Conservation (phyloP, 2,329 filamentous ascomycete species). For the Arthroderma sp. region DNA sequence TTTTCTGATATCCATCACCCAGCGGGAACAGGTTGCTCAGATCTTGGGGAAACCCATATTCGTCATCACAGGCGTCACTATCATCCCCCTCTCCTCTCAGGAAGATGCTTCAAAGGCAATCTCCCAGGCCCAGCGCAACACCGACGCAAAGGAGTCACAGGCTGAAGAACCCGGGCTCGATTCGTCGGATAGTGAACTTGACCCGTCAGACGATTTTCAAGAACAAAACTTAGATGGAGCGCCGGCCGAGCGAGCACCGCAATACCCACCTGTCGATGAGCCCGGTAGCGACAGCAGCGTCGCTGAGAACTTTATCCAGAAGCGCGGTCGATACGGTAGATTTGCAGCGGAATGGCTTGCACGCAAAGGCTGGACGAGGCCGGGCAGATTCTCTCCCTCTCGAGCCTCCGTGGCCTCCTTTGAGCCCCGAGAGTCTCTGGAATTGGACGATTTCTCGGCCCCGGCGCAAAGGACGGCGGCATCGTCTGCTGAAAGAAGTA, state of each 20-base stretch:
- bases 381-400: not conserved
- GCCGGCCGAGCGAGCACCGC: constrained; percentile 15
- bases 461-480: constrained; percentile 2
- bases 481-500: not conserved
- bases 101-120: constrained; percentile 62
- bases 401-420: not conserved
- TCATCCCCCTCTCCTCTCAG: constrained; percentile 76
- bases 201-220: constrained; percentile 5
- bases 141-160: constrained; percentile 20
- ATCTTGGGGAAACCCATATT: constrained; percentile 73
- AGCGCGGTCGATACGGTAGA: constrained; percentile 69
- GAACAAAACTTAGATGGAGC: constrained; percentile 14
- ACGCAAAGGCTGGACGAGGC: constrained; percentile 52
- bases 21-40: constrained; percentile 76
- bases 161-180: constrained; percentile 18
- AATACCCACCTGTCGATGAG: constrained; percentile 18
- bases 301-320: constrained; percentile 76
- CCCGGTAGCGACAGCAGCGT: constrained; percentile 46
- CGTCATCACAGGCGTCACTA: constrained; percentile 71
- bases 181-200: constrained; percentile 9
- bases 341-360: constrained; percentile 92
- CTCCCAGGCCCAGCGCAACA: constrained; percentile 15
- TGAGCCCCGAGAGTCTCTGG: constrained; percentile 5
- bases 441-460: constrained; percentile 10
- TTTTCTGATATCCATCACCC: constrained; percentile 77